Percentiles rank a stretch among this genome's conserved stretches.
Conservation (phyloP, 2,329 filamentous ascomycete genomes). For the Pseudocercospora cruenta region DNA sequence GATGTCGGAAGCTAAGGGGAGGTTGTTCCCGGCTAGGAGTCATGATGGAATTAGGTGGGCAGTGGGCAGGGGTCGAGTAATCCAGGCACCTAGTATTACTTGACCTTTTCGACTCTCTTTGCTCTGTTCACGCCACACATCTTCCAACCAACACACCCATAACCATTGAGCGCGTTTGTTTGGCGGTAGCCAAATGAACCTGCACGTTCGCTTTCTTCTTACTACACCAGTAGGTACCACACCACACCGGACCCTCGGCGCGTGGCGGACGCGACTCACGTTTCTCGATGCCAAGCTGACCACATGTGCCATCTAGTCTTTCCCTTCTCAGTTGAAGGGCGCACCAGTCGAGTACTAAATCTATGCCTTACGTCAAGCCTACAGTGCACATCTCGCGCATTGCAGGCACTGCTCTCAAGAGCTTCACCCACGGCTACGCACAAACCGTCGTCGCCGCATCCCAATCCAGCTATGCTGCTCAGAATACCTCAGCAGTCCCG, state of each 20-base stretch:
- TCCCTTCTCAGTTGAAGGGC: conserved; percentile 63
- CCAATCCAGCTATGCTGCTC: conserved; percentile 77
- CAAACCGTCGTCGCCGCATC: conserved; percentile 96
- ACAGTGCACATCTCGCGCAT: conserved; percentile 90
- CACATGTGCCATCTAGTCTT: conserved; percentile 42
- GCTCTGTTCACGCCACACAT: conserved; percentile 9
- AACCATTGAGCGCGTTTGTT: conserved; percentile 74
- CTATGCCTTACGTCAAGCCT: conserved; percentile 79
- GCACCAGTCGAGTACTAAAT: conserved; percentile 62
- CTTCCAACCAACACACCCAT: conserved; percentile 11
- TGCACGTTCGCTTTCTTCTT: conserved; percentile 61
- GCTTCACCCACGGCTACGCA: conserved; percentile 95
- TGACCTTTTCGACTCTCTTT: background rate
- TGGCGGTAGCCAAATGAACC: conserved; percentile 96
- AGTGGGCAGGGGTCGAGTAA: background rate
- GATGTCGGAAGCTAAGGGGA: background rate
- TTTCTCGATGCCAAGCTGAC: conserved; percentile 25
- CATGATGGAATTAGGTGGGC: no score
- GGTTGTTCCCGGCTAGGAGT: background rate
- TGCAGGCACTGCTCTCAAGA: conserved; percentile 67
- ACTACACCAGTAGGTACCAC: conserved; percentile 20
- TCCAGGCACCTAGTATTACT: background rate
- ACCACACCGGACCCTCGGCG: background rate
- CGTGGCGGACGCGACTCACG: background rate
- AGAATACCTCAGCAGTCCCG: conserved; percentile 59